A percentile compares a stretch with the other conserved stretches of the same genome.
phyloP scores from a whole-genome alignment of 345 rosid species.

The Eucalyptus victrix region DNA sequence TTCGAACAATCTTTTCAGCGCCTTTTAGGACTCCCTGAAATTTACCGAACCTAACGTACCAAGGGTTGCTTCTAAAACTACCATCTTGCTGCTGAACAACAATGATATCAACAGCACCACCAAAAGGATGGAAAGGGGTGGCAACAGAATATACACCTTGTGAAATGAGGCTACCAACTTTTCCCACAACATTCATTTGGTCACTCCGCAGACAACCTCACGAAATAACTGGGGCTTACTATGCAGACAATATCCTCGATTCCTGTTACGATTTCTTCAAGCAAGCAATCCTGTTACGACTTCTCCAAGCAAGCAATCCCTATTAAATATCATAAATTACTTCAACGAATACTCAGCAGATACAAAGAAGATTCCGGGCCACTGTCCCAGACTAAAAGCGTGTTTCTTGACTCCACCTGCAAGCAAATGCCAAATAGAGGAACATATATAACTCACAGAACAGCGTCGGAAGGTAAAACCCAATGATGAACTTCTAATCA shows the following conservation, averaged over 20 bases:
- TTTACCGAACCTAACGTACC: conserved; percentile 93
- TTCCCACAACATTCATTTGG: conserved; percentile 85
- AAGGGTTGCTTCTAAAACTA: conserved; percentile 72
- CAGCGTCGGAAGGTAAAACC: neutral
- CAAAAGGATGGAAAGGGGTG: conserved; percentile 93
- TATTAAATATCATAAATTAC: neutral
- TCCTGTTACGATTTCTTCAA: neutral
- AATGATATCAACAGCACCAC: conserved; percentile 92
- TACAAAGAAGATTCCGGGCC: neutral
- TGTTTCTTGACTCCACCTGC: neutral
- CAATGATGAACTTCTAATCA: neutral
- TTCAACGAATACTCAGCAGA: neutral
- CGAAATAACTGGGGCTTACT: neutral
- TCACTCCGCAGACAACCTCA: neutral
- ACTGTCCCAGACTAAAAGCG: neutral
- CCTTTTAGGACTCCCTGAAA: conserved; percentile 95
- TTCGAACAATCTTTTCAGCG: conserved; percentile 64
- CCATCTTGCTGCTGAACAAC: conserved; percentile 89
- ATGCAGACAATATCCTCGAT: neutral
- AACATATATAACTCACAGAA: neutral
- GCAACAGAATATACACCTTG: conserved; percentile 90
- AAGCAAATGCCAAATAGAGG: neutral
- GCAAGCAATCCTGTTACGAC: neutral
- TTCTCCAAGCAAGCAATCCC: neutral
- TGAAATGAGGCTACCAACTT: conserved; percentile 72